phyloP scores from a whole-genome alignment of 257 asterid genomes.

The Solanum gandarillasii region DNA sequence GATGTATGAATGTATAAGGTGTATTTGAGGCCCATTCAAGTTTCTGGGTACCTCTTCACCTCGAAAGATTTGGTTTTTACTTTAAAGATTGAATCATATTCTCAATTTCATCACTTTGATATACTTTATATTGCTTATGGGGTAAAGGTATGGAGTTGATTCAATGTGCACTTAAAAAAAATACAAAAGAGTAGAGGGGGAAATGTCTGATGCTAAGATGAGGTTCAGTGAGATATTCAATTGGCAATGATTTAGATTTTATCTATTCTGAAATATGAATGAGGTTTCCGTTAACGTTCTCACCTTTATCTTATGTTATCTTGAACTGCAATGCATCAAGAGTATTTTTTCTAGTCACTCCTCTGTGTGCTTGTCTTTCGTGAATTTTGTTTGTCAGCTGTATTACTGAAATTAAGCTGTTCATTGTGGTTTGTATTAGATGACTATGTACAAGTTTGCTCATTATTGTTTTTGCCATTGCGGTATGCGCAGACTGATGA shows the following conservation, averaged over 20 bases:
- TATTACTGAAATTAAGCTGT: neutral
- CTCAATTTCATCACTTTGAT: neutral
- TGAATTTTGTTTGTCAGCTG: neutral
- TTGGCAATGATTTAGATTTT: neutral
- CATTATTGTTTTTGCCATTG: neutral
- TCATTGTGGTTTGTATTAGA: neutral
- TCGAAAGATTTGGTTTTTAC: neutral
- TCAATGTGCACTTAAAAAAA: neutral
- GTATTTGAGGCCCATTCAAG: neutral
- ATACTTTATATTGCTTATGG: neutral
- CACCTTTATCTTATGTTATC: neutral
- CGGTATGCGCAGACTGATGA: constrained; percentile 64
- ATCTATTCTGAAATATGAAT: neutral
- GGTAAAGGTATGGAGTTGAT: neutral
- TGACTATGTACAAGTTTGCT: neutral
- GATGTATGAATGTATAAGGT: neutral
- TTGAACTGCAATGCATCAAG: neutral
- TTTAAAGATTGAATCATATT: neutral
- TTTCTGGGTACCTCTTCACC: neutral
- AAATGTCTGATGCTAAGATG: neutral
- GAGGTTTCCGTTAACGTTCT: neutral
- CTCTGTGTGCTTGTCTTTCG: neutral
- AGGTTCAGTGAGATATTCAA: neutral
- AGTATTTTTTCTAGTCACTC: neutral
- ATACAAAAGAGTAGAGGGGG: neutral